Evolutionary conservation across 768 basidiomycete species (phyloP).

Genomic region (Auricularia heimuer): DNA sequence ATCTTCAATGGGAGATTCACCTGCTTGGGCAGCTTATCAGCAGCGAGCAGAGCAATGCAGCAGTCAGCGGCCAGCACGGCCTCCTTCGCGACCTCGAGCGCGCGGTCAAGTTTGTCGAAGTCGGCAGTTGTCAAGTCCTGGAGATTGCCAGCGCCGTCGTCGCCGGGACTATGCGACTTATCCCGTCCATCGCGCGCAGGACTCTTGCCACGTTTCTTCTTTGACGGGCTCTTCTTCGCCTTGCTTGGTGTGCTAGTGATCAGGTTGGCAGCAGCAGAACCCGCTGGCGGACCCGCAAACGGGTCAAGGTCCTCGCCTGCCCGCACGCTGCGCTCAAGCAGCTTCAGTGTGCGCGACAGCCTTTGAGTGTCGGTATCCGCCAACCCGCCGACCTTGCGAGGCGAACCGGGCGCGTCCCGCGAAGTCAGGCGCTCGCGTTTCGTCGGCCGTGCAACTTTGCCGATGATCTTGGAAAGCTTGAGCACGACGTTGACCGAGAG

Average conservation of each 20-base stretch:
- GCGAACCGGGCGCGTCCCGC: constrained; percentile 34
- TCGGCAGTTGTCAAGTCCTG: constrained; percentile 34
- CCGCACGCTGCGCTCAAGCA: constrained; percentile 70
- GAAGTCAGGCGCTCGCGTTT: constrained; percentile 52
- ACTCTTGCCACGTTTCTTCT: constrained; percentile 33
- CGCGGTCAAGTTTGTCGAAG: constrained; percentile 39
- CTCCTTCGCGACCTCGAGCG: constrained; percentile 55
- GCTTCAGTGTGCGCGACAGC: constrained; percentile 59
- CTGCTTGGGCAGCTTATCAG: constrained; percentile 78
- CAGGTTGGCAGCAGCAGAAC: constrained; percentile 25
- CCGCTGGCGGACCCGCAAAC: constrained; percentile 32
- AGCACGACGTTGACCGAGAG: constrained; percentile 47
- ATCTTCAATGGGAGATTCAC: constrained; percentile 29
- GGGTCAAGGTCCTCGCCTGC: constrained; percentile 69
- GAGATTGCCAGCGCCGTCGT: constrained; percentile 14
- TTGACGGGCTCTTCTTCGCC: constrained; percentile 10
- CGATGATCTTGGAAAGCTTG: constrained; percentile 62
- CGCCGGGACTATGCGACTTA: constrained; percentile 35
- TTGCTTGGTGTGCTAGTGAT: neutral
- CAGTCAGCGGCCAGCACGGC: constrained; percentile 79
- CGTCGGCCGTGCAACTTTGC: constrained; percentile 54
- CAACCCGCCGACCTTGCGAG: constrained; percentile 35
- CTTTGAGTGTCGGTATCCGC: constrained; percentile 55
- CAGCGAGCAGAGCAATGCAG: constrained; percentile 64
- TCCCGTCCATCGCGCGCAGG: constrained; percentile 24